Evolutionary conservation across 139 green algal species (phyloP).

Genomic region (Zygnema circumcarinatum): DNA sequence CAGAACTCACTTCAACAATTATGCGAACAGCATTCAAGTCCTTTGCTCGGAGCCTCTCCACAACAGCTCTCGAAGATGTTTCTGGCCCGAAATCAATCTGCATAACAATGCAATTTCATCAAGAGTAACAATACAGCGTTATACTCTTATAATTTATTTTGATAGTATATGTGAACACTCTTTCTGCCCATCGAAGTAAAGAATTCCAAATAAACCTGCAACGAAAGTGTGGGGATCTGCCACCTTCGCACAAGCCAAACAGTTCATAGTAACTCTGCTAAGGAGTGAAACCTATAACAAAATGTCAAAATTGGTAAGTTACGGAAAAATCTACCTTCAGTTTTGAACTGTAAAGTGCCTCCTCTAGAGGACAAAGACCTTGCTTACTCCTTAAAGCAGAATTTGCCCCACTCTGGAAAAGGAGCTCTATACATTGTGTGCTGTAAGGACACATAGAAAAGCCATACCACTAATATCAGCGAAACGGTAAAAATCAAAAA

Average conservation of each 20-base stretch:
- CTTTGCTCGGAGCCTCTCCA: background rate
- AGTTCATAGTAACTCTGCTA: too few relatives aligned
- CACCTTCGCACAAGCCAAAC: too few relatives aligned
- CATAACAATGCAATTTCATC: too few relatives aligned
- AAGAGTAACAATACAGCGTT: too few relatives aligned
- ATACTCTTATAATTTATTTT: too few relatives aligned
- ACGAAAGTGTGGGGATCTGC: too few relatives aligned
- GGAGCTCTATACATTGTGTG: background rate
- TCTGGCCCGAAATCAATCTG: background rate
- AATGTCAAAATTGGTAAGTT: too few relatives aligned
- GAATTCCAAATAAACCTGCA: too few relatives aligned
- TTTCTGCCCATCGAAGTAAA: too few relatives aligned
- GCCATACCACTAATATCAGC: background rate
- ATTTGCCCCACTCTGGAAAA: background rate
- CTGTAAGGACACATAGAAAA: background rate
- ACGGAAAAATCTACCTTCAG: background rate
- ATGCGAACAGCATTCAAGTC: background rate
- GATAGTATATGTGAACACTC: too few relatives aligned
- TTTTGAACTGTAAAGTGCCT: background rate
- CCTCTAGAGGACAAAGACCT: background rate
- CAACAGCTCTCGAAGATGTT: background rate
- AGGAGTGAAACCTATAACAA: too few relatives aligned
- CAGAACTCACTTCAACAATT: background rate
- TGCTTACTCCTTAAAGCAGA: background rate
- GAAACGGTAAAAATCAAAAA: too few relatives aligned